Conservation (phyloP, 1,284 basidiomycete species). For the Leccinum fallax region DNA sequence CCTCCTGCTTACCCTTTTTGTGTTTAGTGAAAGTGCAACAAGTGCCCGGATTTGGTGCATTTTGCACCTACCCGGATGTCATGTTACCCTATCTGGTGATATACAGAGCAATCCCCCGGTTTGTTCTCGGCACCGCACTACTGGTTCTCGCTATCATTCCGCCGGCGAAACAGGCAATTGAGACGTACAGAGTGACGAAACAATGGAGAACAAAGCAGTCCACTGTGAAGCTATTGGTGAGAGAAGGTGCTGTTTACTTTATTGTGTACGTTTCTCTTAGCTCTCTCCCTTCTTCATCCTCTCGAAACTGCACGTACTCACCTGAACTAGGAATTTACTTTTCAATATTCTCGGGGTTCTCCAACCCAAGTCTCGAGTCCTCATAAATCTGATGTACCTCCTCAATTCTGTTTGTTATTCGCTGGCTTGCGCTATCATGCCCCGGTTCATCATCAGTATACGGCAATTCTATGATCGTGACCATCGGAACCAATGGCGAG, state of each 20-base stretch:
- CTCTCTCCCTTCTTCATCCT: not conserved
- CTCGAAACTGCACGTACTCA: not conserved
- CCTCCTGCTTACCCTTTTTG: not conserved
- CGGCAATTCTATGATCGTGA: not conserved
- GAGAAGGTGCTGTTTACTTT: conserved; percentile 22
- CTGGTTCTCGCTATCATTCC: conserved; percentile 11
- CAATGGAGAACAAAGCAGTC: conserved; percentile 11
- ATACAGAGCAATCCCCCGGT: conserved; percentile 17
- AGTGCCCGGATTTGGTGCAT: not conserved
- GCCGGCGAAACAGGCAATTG: conserved; percentile 5
- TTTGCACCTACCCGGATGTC: conserved; percentile 1
- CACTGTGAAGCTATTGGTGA: conserved; percentile 7
- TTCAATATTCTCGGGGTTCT: conserved; percentile 6
- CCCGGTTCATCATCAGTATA: not conserved
- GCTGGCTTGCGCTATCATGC: not conserved
- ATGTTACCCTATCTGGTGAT: not conserved
- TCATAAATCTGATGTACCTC: not conserved
- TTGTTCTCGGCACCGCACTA: conserved; percentile 3
- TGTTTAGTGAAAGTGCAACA: conserved; percentile 4
- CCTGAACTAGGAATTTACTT: not conserved
- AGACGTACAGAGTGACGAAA: conserved; percentile 13
- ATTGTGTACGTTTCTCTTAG: conserved; percentile 12
- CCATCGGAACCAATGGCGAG: not conserved
- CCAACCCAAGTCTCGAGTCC: not conserved
- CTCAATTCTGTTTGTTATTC: not conserved